phyloP scores from a whole-genome alignment of 2,329 filamentous ascomycete species.

The Colletotrichum cordylinicola region DNA sequence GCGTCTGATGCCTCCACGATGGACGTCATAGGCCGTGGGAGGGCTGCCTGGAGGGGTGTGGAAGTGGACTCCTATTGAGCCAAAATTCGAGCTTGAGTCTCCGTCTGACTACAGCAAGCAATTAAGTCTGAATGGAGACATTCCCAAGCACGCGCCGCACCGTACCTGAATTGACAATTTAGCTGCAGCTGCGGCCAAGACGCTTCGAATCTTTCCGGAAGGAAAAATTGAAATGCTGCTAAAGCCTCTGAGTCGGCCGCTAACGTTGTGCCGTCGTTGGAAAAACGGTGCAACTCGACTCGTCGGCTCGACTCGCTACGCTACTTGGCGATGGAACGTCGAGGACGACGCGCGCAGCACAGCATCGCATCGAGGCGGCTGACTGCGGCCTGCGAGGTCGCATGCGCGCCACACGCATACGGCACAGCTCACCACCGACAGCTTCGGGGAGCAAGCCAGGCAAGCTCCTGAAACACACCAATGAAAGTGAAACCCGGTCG shows the following conservation, averaged over 20 bases:
- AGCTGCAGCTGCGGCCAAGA: slow-evolving; percentile 19
- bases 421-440: not conserved
- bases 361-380: slow-evolving; percentile 13
- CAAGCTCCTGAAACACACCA: slow-evolving; percentile 16
- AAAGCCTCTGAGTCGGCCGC: not conserved
- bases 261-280: not conserved
- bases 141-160: not conserved
- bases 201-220: slow-evolving; percentile 13
- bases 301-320: not conserved
- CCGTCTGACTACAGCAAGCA: not conserved
- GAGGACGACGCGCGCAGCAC: not conserved
- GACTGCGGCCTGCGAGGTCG: not conserved
- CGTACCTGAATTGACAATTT: not conserved
- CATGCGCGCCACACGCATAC: slow-evolving; percentile 6
- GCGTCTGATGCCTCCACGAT: slow-evolving; percentile 14
- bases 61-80: not conserved
- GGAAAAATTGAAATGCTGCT: slow-evolving; percentile 3
- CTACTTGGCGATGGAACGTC: slow-evolving; percentile 13
- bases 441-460: not conserved
- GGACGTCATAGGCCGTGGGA: slow-evolving; percentile 12
- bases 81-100: not conserved
- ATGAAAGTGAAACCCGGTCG: slow-evolving; percentile 13
- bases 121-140: not conserved
- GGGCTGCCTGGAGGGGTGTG: not conserved
- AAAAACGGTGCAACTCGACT: not conserved